Evolutionary conservation across 2,329 filamentous ascomycete species (phyloP), one percentile per base, ranked within the genome.

Genomic region (Bipolaris zeicola): DNA sequence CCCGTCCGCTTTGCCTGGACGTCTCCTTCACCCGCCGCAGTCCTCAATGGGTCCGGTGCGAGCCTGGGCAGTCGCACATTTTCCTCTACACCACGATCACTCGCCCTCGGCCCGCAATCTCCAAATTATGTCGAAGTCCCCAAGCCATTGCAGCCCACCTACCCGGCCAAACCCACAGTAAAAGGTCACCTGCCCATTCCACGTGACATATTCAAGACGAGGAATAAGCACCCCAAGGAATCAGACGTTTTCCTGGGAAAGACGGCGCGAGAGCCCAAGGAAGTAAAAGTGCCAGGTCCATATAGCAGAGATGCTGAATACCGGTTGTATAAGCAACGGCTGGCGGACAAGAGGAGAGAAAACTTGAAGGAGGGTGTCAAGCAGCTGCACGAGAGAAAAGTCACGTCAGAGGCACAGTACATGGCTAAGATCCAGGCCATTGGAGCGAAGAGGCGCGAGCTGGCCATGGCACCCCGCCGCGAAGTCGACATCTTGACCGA

Each of bases 111-210:
- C 16, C 94, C 95, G 46, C 91, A 97, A 74, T 96, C 92, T 34
- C 94, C 95, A 44, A 85, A 85, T 63, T 98, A 90, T 81, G 90
- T 98, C 78, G 87, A 91, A 64, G 82, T 97, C 52, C 94, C 93
- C 45, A 82, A 83, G 65, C 85, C 90, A 46, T 84, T 87, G n/a
- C 92, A 96, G 74, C 86, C 88, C 48, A 82, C 85, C n/a, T 76
- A 79, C 39, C 77, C 79, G 3, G 69, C 74, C 49, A 80, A 80
- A 57, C 79, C 77, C 14, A 63, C 67, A 10, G 75, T 92, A 33
- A 92, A 92, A 74, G 95, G 95, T 65, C 86, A 88, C 55, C 84
- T 99, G 0, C 95, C 95, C 7, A 82, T 92, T 0, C 94, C 95
- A 34, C 88, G 93, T 61, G 84, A 91, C 54, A 79, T 98, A 63